Base-by-base conservation (phyloP, 2,329 filamentous ascomycete genomes). In the Ceratocystis colombiana region DNA sequence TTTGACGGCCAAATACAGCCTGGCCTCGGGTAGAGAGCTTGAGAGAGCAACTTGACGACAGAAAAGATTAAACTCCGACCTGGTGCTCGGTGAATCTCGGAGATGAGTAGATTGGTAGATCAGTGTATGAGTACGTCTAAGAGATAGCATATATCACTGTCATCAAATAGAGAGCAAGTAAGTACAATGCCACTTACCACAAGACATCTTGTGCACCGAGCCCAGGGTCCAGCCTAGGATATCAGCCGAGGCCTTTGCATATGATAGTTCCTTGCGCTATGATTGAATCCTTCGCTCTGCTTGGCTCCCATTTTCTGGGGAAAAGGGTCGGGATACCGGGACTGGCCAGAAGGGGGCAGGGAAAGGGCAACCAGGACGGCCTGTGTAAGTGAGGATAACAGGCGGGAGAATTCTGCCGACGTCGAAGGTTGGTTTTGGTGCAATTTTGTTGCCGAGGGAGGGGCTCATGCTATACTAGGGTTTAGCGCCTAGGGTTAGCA, bases 311-410 rank as follows among this genome's bases (percentile, higher is more conserved):
- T 61, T 65, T 65, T 55, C 64, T 65, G 64, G 64, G 55, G 64
- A 65, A 65, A 65, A 65, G 64, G 64, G 55, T 65, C 64, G 64
- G 64, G 53, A 61, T 59, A 65, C 64, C 64, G 64, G 64, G 20
- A 65, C 64, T 65, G 55, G 55, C 55, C 55, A 59, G 55, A 59
- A 28, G 41, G 45, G 45, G 61, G 3, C 12, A 62, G 22, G 41
- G 37, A 62, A 28, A 22, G 12, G 33, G 50, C 20, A 20, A 3
- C 10, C 2, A 25, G 5, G 5, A 45, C 12, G 3, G 46, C 20
- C 17, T 48, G 8, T 50, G 22, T 25, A 50, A 25, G 48, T 50
- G 20, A 25, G 20, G 53, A n/a, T 12, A 57, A n/a, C 25, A 33
- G 37, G 5, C 10, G 25, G 17, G 59, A 25, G 53, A 6, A 37